Percentiles rank a stretch among this genome's conserved stretches.
Evolutionary conservation across 306 rosid species (phyloP).

Genomic region (Albizia julibrissin): DNA sequence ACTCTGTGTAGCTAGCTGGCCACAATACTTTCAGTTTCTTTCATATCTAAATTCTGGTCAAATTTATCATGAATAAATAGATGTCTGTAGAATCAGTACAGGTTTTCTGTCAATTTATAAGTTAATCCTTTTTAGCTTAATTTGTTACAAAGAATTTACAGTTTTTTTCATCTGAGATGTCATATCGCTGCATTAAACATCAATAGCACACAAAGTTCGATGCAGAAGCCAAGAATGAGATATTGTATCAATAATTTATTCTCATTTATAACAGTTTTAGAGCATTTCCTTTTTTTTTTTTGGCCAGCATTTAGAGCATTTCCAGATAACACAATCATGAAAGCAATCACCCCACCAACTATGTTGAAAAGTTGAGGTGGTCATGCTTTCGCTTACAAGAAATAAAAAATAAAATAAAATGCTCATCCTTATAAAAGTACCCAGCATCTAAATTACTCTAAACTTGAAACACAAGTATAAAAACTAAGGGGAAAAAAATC

Average conservation of each 20-base stretch:
- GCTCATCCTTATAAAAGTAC: background rate
- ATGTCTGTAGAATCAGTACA: no score
- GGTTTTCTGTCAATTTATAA: no score
- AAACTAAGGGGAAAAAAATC: background rate
- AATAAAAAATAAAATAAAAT: background rate
- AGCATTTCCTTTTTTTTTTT: no score
- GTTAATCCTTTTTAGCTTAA: background rate
- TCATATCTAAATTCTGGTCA: no score
- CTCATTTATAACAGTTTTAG: background rate
- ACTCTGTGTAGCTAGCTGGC: no score
- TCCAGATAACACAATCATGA: background rate
- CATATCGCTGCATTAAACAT: background rate
- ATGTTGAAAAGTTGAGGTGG: background rate
- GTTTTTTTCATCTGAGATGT: no score
- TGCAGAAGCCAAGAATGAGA: background rate
- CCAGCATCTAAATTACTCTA: background rate
- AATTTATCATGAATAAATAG: no score
- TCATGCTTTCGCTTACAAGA: slow-evolving; percentile 14
- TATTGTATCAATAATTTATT: background rate
- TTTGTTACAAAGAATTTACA: background rate
- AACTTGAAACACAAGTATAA: background rate
- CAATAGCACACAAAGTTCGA: background rate
- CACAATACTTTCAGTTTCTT: no score
- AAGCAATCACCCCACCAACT: slow-evolving; percentile 23
- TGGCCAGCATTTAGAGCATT: background rate